These are phyloP conservation scores for Solanum tarijense DNA, from an alignment of 257 asterid genomes.

Conservation along the genomic window DNA sequence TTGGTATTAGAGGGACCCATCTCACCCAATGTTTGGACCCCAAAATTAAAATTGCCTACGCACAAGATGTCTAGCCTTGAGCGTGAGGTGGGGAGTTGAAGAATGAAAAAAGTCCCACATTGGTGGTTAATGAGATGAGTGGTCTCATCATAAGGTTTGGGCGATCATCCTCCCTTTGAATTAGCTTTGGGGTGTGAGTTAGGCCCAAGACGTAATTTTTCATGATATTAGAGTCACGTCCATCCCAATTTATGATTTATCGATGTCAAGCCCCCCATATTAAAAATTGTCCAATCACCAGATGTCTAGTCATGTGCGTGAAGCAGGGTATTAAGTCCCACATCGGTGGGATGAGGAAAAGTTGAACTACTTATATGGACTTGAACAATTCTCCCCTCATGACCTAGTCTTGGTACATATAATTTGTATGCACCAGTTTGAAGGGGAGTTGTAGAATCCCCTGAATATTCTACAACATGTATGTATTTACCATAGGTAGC, in stretches of 20 bases:
- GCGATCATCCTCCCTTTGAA: neutral
- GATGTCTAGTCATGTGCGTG: neutral
- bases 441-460: neutral
- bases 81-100: neutral
- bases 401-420: neutral
- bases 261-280: neutral
- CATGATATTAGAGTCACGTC: neutral
- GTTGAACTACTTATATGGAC: neutral
- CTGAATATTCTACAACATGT: neutral
- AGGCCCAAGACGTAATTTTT: neutral
- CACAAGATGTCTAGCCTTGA: neutral
- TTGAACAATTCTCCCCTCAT: neutral
- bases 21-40: neutral
- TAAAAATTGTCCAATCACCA: neutral
- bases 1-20: neutral
- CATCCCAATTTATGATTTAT: neutral
- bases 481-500: neutral
- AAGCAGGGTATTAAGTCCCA: neutral
- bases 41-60: neutral
- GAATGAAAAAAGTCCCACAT: neutral
- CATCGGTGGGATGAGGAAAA: neutral
- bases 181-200: too few species aligned
- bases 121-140: neutral
- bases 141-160: neutral
- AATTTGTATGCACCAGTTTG: neutral